These are phyloP conservation scores for Arachnopeziza araneosa DNA, from an alignment of 2,329 filamentous ascomycete species.

Conservation along the genomic window DNA sequence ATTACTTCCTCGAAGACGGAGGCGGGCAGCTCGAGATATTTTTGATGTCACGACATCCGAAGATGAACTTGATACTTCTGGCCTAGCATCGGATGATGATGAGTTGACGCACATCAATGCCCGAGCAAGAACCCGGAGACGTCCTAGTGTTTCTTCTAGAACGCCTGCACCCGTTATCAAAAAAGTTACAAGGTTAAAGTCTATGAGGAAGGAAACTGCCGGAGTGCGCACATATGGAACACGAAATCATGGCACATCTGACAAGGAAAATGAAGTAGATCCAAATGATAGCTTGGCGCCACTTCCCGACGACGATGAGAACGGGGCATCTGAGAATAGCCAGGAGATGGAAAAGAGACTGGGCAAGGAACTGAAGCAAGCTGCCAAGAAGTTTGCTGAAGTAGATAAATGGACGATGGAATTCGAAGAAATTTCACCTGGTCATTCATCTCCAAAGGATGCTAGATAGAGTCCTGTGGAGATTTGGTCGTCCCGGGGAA, in stretches of 20 bases:
- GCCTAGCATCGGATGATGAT: conserved; percentile 47
- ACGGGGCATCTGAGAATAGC: conserved; percentile 31
- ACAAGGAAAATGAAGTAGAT: conserved; percentile 50
- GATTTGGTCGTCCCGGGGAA: not conserved
- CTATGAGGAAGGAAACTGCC: conserved; percentile 14
- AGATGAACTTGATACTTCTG: conserved; percentile 43
- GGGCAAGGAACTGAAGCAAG: conserved; percentile 46
- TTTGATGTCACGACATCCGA: conserved; percentile 39
- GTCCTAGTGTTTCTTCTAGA: conserved; percentile 15
- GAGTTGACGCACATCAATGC: conserved; percentile 46
- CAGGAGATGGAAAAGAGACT: conserved; percentile 35
- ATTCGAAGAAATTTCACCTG: conserved; percentile 57
- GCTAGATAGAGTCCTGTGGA: conserved; percentile 36
- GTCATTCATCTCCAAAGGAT: conserved; percentile 45
- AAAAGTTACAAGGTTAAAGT: conserved; percentile 17
- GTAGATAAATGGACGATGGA: conserved; percentile 65
- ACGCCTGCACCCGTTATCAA: conserved; percentile 19
- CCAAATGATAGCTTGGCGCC: conserved; percentile 39
- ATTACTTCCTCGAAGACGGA: conserved; percentile 31
- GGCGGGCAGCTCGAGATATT: conserved; percentile 26
- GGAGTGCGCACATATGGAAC: conserved; percentile 42
- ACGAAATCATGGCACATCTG: conserved; percentile 35
- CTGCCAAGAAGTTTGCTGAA: conserved; percentile 59
- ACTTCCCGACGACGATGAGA: conserved; percentile 38
- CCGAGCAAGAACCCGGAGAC: conserved; percentile 31